Conservation (phyloP, 1,139 yeast species). For the Magnusiomyces magnusii region DNA sequence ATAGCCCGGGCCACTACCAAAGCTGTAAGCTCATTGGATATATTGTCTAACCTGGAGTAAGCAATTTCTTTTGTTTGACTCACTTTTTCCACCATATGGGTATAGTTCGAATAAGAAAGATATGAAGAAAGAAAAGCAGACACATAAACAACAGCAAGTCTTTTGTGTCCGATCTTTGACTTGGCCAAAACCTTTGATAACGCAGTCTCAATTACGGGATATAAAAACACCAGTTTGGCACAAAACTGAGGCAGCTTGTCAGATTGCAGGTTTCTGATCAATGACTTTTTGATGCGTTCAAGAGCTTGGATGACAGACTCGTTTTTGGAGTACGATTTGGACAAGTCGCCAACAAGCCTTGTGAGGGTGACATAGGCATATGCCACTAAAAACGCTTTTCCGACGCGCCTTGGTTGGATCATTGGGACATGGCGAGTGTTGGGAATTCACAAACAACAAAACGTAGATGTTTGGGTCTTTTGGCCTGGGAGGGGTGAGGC, state of each 20-base stretch:
- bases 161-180: constrained; percentile 17
- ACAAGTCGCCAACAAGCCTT: constrained; percentile 26
- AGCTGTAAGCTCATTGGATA: constrained; percentile 23
- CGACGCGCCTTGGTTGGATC: constrained; percentile 14
- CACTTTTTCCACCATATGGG: constrained; percentile 14
- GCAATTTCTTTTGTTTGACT: constrained; percentile 18
- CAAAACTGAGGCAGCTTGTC: constrained; percentile 35
- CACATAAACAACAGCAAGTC: constrained; percentile 17
- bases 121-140: constrained; percentile 16
- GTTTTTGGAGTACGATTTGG: constrained; percentile 22
- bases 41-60: constrained; percentile 9
- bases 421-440: neutral
- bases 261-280: constrained; percentile 29
- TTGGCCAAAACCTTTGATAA: neutral
- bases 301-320: constrained; percentile 17
- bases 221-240: constrained; percentile 22
- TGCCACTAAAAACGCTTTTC: constrained; percentile 35
- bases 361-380: constrained; percentile 37
- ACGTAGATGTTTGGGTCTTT: neutral
- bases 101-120: constrained; percentile 17
- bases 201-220: constrained; percentile 18
- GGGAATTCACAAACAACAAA: neutral
- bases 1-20: constrained; percentile 23
- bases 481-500: neutral
- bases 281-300: constrained; percentile 18